A percentile compares a stretch with the other conserved stretches of the same genome.
Evolutionary conservation across 306 rosid species (phyloP).

Genomic region (Acmispon strigosus): DNA sequence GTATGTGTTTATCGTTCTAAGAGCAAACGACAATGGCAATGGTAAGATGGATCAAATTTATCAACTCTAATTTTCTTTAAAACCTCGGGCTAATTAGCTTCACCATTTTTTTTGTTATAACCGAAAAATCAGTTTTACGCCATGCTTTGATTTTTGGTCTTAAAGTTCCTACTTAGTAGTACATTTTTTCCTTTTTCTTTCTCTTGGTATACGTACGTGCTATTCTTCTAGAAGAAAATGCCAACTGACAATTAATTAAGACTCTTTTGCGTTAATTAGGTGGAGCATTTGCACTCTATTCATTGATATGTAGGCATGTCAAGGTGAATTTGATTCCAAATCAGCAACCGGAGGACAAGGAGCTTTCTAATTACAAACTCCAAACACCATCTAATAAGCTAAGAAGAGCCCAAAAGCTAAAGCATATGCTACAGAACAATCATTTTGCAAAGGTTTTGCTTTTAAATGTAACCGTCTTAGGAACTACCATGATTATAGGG

Average conservation of each 20-base stretch:
- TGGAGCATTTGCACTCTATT: slow-evolving; percentile 66
- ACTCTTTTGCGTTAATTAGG: slow-evolving; percentile 21
- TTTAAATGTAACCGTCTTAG: slow-evolving; percentile 36
- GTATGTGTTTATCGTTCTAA: background rate
- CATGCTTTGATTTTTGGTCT: no score
- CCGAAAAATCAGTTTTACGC: no score
- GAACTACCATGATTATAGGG: slow-evolving; percentile 73
- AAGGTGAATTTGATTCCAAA: slow-evolving; percentile 52
- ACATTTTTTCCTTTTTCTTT: no score
- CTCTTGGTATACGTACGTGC: no score
- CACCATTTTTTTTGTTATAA: no score
- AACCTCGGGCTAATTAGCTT: no score
- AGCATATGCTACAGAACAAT: slow-evolving; percentile 37
- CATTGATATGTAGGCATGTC: slow-evolving; percentile 39
- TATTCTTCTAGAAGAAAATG: no score
- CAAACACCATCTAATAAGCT: slow-evolving; percentile 26
- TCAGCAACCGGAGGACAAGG: slow-evolving; percentile 54
- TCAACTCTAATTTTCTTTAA: no score
- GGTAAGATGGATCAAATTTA: background rate
- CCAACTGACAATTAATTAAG: background rate
- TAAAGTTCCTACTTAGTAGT: no score
- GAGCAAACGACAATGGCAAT: background rate
- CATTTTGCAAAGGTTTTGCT: slow-evolving; percentile 24
- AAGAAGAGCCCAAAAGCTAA: slow-evolving; percentile 28
- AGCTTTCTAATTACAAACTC: slow-evolving; percentile 44